A percentile compares a stretch with the other conserved stretches of the same genome.
phyloP scores from a whole-genome alignment of 441 rosid genomes.

The Populus trichocarpa region DNA sequence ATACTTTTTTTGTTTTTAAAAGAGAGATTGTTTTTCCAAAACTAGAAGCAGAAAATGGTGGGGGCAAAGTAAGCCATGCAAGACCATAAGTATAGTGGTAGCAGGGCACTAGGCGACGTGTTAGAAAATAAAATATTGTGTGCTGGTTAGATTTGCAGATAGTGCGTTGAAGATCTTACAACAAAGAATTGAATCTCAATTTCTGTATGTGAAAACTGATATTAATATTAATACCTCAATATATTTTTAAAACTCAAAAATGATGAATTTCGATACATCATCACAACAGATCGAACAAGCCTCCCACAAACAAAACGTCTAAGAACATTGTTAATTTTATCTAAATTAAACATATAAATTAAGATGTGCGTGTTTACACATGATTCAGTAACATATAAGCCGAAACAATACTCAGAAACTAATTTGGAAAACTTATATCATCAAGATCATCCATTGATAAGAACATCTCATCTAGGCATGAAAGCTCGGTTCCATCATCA shows the following conservation, averaged over 20 bases:
- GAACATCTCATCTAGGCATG: slow-evolving; percentile 46
- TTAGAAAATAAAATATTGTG: not conserved
- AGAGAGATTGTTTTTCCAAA: too few relatives aligned
- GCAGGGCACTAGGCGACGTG: not conserved
- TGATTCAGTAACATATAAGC: not conserved
- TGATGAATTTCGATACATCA: not conserved
- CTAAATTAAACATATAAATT: not conserved
- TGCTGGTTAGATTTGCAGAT: not conserved
- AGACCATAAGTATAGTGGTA: not conserved
- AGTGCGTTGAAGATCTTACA: not conserved
- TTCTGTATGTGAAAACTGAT: not conserved
- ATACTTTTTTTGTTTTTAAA: too few relatives aligned
- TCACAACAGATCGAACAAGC: not conserved
- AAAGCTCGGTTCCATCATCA: slow-evolving; percentile 35
- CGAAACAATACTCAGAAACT: not conserved
- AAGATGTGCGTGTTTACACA: not conserved
- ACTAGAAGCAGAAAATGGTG: not conserved
- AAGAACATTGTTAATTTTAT: not conserved
- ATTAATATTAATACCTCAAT: too few relatives aligned
- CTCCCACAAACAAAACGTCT: too few relatives aligned
- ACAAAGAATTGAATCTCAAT: not conserved
- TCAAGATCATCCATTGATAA: slow-evolving; percentile 27
- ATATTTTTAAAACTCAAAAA: not conserved
- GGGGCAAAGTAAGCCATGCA: not conserved
- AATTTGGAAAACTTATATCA: too few relatives aligned